These are phyloP conservation scores for Sugiyamaella americana DNA, from an alignment of 805 yeast genomes.

Conservation along the genomic window DNA sequence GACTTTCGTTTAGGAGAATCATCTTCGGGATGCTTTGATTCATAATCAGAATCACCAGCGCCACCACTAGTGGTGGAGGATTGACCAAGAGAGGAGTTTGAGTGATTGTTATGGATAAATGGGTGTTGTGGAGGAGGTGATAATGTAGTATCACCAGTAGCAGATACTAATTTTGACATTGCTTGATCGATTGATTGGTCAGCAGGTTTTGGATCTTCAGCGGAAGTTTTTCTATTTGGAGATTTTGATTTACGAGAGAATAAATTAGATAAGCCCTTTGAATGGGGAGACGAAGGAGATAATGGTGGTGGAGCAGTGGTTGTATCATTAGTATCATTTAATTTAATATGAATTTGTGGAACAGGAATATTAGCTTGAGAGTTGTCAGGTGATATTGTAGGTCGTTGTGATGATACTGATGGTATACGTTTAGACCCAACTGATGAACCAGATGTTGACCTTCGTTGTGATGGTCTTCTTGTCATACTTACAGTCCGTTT, in stretches of 20 bases:
- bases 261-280: slow-evolving; percentile 7
- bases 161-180: slow-evolving; percentile 2
- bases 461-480: slow-evolving; percentile 11
- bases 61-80: slow-evolving; percentile 16
- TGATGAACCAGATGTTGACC: slow-evolving; percentile 17
- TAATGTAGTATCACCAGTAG: slow-evolving; percentile 9
- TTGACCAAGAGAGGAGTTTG: slow-evolving; percentile 16
- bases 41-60: slow-evolving; percentile 2
- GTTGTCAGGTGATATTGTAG: too few relatives aligned
- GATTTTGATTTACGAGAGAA: slow-evolving; percentile 17
- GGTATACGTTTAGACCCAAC: slow-evolving; percentile 1
- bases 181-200: slow-evolving; percentile 21
- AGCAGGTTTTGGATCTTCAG: not conserved
- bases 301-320: not conserved
- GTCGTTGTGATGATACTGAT: not conserved
- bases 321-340: not conserved
- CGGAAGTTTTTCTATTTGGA: slow-evolving; percentile 6
- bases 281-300: slow-evolving; percentile 1
- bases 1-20: slow-evolving; percentile 15
- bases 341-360: not conserved
- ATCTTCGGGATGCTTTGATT: slow-evolving; percentile 3
- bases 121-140: slow-evolving; percentile 9
- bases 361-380: not conserved
- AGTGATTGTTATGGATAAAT: slow-evolving; percentile 15
- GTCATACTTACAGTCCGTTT: slow-evolving; percentile 18